phyloP scores from a whole-genome alignment of 768 basidiomycete genomes.

The Hydnum rufescens region DNA sequence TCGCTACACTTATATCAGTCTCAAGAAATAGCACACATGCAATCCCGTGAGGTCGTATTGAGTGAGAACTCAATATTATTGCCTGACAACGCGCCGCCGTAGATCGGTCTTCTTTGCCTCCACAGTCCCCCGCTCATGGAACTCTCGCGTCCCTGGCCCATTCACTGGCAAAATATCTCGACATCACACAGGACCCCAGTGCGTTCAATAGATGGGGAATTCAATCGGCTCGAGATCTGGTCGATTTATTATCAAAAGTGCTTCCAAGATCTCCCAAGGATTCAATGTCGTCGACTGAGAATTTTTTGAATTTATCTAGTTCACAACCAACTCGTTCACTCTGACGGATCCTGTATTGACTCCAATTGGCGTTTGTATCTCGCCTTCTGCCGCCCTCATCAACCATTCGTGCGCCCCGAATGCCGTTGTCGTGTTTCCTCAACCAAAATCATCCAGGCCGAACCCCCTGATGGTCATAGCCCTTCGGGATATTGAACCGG shows the following conservation, averaged over 20 bases:
- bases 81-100: background rate
- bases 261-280: background rate
- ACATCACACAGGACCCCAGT: conserved; percentile 10
- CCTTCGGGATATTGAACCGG: conserved; percentile 37
- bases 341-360: conserved; percentile 57
- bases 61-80: background rate
- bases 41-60: conserved; percentile 35
- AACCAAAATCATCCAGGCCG: conserved; percentile 26
- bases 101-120: conserved; percentile 40
- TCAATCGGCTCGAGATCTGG: conserved; percentile 37
- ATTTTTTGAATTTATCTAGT: conserved; percentile 27
- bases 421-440: conserved; percentile 80
- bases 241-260: conserved; percentile 55
- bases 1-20: conserved; percentile 21
- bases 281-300: background rate
- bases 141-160: conserved; percentile 53
- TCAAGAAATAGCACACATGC: conserved; percentile 43
- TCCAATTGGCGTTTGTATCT: conserved; percentile 69
- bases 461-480: conserved; percentile 43
- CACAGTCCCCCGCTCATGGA: conserved; percentile 25
- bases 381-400: conserved; percentile 56
- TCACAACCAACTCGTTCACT: conserved; percentile 81
- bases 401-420: conserved; percentile 86
- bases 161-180: conserved; percentile 48
- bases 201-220: conserved; percentile 31